Percentiles rank a stretch among this genome's conserved stretches.
Conservation (phyloP, 441 rosid species). For the Caryocar brasiliense region DNA sequence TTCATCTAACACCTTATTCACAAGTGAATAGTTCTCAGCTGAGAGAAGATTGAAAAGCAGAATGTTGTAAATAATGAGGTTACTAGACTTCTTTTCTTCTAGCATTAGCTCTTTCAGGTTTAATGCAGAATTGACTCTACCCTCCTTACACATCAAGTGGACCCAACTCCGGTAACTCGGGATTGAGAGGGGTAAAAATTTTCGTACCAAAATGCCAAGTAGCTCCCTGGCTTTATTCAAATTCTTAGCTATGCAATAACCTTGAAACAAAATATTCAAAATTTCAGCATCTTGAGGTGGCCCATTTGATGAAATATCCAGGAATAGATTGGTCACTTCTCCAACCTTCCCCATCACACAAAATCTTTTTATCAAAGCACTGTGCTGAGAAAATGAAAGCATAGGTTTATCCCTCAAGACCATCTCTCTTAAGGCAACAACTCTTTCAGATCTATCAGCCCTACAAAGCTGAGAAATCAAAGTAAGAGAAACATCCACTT, state of each 20-base stretch:
- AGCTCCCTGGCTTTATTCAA: slow-evolving; percentile 32
- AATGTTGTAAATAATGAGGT: slow-evolving; percentile 35
- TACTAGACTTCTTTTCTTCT: slow-evolving; percentile 19
- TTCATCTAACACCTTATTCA: slow-evolving; percentile 33
- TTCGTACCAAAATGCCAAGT: slow-evolving; percentile 37
- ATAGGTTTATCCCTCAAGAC: slow-evolving; percentile 18
- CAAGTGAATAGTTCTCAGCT: slow-evolving; percentile 24
- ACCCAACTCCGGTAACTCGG: slow-evolving; percentile 39
- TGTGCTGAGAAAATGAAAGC: slow-evolving; percentile 15
- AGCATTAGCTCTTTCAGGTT: slow-evolving; percentile 42
- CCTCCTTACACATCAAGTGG: slow-evolving; percentile 38
- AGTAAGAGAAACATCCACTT: slow-evolving; percentile 27
- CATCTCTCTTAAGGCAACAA: slow-evolving; percentile 24
- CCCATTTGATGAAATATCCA: slow-evolving; percentile 30
- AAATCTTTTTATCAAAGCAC: slow-evolving; percentile 41
- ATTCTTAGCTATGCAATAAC: slow-evolving; percentile 37
- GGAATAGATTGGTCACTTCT: slow-evolving; percentile 35
- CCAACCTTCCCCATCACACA: slow-evolving; percentile 35
- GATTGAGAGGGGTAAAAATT: slow-evolving; percentile 30
- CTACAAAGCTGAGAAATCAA: slow-evolving; percentile 46
- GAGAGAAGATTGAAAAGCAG: slow-evolving; percentile 45
- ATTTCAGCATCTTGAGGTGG: slow-evolving; percentile 21
- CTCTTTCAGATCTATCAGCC: slow-evolving; percentile 26
- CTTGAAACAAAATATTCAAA: slow-evolving; percentile 31
- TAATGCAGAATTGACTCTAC: slow-evolving; percentile 26